A percentile compares a stretch with the other conserved stretches of the same genome.
These are phyloP conservation scores for Dipodascus geniculatus DNA, from an alignment of 805 yeast species.

Conservation along the genomic window DNA sequence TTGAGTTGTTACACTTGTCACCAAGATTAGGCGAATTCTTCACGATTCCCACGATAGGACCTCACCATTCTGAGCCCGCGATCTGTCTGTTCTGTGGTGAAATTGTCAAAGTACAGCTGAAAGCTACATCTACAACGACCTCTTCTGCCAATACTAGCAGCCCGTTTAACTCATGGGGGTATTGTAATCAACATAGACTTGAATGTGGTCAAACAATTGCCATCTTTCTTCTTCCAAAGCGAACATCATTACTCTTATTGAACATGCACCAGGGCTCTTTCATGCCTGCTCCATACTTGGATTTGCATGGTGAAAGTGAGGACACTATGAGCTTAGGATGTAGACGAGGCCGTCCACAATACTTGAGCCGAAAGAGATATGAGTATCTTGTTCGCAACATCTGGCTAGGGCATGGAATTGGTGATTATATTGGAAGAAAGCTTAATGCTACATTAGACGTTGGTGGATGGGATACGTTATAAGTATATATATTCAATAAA, in stretches of 20 bases:
- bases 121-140: conserved; percentile 29
- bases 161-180: conserved; percentile 37
- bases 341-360: conserved; percentile 58
- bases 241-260: conserved; percentile 49
- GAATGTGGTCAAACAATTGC: conserved; percentile 54
- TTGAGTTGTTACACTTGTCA: conserved; percentile 57
- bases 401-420: conserved; percentile 72
- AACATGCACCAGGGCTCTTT: conserved; percentile 76
- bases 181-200: conserved; percentile 63
- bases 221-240: conserved; percentile 59
- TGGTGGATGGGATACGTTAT: conserved; percentile 93
- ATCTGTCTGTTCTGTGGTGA: conserved; percentile 75
- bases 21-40: conserved; percentile 54
- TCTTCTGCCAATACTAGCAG: not conserved
- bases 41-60: conserved; percentile 6
- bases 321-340: conserved; percentile 39
- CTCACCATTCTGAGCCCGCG: conserved; percentile 53
- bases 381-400: conserved; percentile 51
- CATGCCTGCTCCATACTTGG: conserved; percentile 71
- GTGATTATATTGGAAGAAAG: conserved; percentile 65
- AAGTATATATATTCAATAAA: conserved; percentile 9
- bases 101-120: conserved; percentile 53
- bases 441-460: conserved; percentile 70
- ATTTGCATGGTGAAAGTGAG: conserved; percentile 77
- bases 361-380: conserved; percentile 49